Conservation (phyloP, 805 yeast species). For the Cyberlindnera mycetangii region DNA sequence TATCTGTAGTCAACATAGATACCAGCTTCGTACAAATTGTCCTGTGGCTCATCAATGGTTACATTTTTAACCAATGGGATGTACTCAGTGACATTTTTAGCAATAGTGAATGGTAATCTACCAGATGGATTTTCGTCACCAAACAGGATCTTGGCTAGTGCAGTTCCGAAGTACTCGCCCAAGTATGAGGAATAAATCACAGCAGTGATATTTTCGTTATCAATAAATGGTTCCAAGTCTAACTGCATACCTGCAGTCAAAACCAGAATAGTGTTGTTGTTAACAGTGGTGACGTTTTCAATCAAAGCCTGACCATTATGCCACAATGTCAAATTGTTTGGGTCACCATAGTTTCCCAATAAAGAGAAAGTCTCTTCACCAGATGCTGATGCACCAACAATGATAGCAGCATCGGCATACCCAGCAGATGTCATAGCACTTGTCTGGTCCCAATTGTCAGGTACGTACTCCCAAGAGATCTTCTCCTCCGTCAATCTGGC, state of each 20-base stretch:
- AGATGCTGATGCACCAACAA: constrained; percentile 49
- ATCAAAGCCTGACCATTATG: constrained; percentile 52
- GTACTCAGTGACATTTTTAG: constrained; percentile 43
- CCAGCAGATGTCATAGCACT: constrained; percentile 40
- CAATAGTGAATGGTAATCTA: constrained; percentile 56
- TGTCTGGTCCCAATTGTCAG: constrained; percentile 42
- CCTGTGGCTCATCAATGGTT: constrained; percentile 29
- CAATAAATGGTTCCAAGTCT: constrained; percentile 50
- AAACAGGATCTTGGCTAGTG: constrained; percentile 51
- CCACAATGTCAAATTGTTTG: constrained; percentile 51
- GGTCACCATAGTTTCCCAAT: constrained; percentile 53
- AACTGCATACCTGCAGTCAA: constrained; percentile 55
- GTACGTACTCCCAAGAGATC: constrained; percentile 38
- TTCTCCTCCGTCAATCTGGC: constrained; percentile 40
- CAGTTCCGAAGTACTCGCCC: constrained; percentile 50
- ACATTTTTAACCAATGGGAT: constrained; percentile 39
- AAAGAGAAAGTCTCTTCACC: constrained; percentile 54
- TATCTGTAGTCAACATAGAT: constrained; percentile 51
- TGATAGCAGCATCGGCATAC: constrained; percentile 46
- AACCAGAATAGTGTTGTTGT: constrained; percentile 52
- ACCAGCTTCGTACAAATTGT: constrained; percentile 25
- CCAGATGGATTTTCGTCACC: constrained; percentile 60
- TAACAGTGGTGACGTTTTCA: constrained; percentile 40
- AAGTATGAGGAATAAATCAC: constrained; percentile 51
- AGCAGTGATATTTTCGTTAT: constrained; percentile 52